phyloP scores from a whole-genome alignment of 352 stramenopile genomes.

The Pythium biforme region DNA sequence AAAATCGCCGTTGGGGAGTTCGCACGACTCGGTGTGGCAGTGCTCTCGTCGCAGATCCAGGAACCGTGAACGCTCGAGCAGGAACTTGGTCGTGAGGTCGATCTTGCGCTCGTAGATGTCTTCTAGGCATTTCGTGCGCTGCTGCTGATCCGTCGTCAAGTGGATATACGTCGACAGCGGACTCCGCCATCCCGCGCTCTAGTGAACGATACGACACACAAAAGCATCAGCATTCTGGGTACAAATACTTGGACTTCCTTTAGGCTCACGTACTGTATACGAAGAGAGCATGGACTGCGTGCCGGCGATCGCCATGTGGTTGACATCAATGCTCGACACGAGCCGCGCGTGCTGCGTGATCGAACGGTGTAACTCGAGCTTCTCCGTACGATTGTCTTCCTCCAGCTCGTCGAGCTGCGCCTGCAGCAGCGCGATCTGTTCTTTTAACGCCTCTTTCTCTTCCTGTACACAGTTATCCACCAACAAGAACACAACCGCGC shows the following conservation, averaged over 20 bases:
- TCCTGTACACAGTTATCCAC: conserved; percentile 18
- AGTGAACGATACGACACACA: neutral
- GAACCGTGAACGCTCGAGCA: conserved; percentile 18
- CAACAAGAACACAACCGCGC: no score
- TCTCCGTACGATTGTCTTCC: conserved; percentile 1
- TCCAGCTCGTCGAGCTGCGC: conserved; percentile 5
- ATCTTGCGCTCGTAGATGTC: conserved; percentile 11
- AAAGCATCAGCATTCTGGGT: neutral
- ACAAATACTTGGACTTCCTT: neutral
- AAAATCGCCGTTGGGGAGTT: conserved; percentile 18
- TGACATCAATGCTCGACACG: conserved; percentile 1
- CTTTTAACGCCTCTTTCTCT: conserved; percentile 15
- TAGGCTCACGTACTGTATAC: neutral
- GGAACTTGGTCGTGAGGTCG: conserved; percentile 10
- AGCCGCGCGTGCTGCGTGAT: conserved; percentile 8
- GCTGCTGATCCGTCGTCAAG: neutral
- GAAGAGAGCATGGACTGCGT: conserved; percentile 26
- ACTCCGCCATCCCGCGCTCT: conserved; percentile 11
- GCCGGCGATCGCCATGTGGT: conserved; percentile 20
- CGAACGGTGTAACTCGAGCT: conserved; percentile 13
- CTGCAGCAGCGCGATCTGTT: conserved; percentile 19
- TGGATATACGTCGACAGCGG: conserved; percentile 19
- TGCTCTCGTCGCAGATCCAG: conserved; percentile 13
- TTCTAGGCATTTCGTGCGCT: conserved; percentile 1
- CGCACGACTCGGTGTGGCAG: conserved; percentile 17